Evolutionary conservation across 2,329 filamentous ascomycete species (phyloP), one percentile per base, ranked within the genome.

Genomic region (Hymenoscyphus linearis): DNA sequence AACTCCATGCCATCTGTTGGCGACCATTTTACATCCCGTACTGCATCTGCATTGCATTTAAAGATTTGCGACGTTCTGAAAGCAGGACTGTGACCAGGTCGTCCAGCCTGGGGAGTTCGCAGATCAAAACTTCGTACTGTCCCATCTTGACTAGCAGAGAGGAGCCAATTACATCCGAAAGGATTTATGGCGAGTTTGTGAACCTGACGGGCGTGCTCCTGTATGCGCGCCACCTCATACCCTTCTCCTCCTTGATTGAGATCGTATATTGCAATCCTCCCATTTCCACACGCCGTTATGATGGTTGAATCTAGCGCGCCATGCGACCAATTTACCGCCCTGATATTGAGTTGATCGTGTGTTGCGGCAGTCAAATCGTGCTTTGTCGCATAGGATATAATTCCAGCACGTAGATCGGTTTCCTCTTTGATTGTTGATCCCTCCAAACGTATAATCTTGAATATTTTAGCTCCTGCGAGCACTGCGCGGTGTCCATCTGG

Each of bases 251-350:
- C 68, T 22, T 81, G 79, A 47, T 77, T 77, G 18, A 87, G 70
- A 70, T 88, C 84, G 68, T 88, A 88, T 62, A 83, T 78, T 63
- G 86, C 86, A 66, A 88, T 85, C 72, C 84, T 84, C 68, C 85
- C 85, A 63, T 82, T 85, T 56, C 82, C 81, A 69, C 84, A 86
- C 2, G 85, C 85, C 0, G 85, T 87, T 66, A 86, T 84, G 59
- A 87, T 79, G 40, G 78, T 80, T 14, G 79, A 78, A 64, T 80
- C 78, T 60, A 71, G 60, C 16, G 75, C 77, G 34, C 71, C 69
- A 62, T 81, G 77, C 25, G 77, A 77, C 79, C 85, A 85, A 70
- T 83, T 85, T 56, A 85, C 83, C 63, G 86, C 83, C 66, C 82
- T 81, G 64, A 88, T 86, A 37, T 84, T 85, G 55, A 87, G 76